Base-by-base conservation (phyloP, 1,284 basidiomycete species). In the Apiotrichum akiyoshidainum region DNA sequence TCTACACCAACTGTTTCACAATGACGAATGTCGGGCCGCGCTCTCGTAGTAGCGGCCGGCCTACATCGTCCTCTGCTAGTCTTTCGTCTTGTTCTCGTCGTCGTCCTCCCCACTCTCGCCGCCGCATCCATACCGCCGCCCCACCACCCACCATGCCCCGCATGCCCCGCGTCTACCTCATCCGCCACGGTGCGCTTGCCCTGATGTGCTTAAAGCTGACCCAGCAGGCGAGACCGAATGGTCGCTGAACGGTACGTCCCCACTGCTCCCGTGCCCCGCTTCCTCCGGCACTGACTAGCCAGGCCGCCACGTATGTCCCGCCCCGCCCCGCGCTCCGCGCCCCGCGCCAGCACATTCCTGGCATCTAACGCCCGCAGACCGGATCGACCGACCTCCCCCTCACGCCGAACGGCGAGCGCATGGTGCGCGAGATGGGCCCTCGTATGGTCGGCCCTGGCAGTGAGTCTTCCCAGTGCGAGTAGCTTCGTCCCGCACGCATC, bases 211-310 rank as follows among this genome's bases (percentile, higher is more conserved):
- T n/a, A 2, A 17, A 22, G 40, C 39, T 52, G 50, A 52, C 26
- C n/a, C 49, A 22, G 35, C 68, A 90, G 90, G 92, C 46, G 89
- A 95, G 80, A 96, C 92, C 1, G 92, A 94, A 74, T 96, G 92
- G 92, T 89, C 88, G n/a, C 70, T 89, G 55, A 92, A 88, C 67
- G 92, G 90, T 78, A 46, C 57, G 71, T 61, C 16, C 19, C 16
- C 6, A 13, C 12, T 5, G 4, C 12, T 12, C 26, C 26, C 26
- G 3, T 31, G 26, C 7, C 4, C 26, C 26, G 3, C 26, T 31
- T 31, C 7, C 26, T 31, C 26, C 7, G 26, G 7, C 26, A 4
- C 26, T 31, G 26, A 31, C 26, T 31, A 26, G 6, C 1, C 45
- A 46, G 41, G 41, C 19, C 41, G 41, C 17, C 41, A 42, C 17